Percentiles rank a stretch among this genome's conserved stretches.
phyloP scores from a whole-genome alignment of 345 rosid species.

The Toxicodendron radicans region DNA sequence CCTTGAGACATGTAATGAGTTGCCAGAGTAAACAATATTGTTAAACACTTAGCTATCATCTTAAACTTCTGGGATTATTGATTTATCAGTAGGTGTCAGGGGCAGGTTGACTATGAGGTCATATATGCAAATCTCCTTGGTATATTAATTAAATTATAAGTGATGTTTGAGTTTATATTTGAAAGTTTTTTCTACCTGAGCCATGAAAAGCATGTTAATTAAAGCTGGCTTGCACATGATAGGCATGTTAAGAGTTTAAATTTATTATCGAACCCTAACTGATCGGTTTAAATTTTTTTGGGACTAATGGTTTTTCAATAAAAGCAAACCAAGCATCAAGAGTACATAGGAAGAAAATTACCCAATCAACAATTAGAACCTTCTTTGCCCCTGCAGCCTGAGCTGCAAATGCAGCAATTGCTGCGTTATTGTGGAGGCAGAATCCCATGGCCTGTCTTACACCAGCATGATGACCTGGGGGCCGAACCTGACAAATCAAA shows the following conservation, averaged over 20 bases:
- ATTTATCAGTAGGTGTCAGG: not conserved
- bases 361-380: slow-evolving; percentile 96
- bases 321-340: slow-evolving; percentile 20
- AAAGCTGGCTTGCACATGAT: not conserved
- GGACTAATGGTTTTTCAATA: not conserved
- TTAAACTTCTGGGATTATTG: not conserved
- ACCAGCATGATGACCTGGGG: slow-evolving; percentile 99
- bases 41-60: not conserved
- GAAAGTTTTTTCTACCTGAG: not conserved
- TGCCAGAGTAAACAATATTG: too few species aligned
- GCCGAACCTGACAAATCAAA: slow-evolving; percentile 67
- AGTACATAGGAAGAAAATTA: slow-evolving; percentile 37
- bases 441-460: slow-evolving; percentile 91
- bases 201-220: not conserved
- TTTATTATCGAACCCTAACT: not conserved
- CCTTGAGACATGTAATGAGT: too few species aligned
- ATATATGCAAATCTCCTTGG: too few species aligned
- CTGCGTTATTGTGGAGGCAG: slow-evolving; percentile 99
- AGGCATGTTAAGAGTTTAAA: not conserved
- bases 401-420: slow-evolving; percentile 90
- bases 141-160: too few species aligned
- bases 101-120: not conserved
- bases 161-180: not conserved
- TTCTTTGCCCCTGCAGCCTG: slow-evolving; percentile 91
- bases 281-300: too few species aligned